phyloP scores from a whole-genome alignment of 2,329 filamentous ascomycete species.

The Hymenoscyphus repandus region DNA sequence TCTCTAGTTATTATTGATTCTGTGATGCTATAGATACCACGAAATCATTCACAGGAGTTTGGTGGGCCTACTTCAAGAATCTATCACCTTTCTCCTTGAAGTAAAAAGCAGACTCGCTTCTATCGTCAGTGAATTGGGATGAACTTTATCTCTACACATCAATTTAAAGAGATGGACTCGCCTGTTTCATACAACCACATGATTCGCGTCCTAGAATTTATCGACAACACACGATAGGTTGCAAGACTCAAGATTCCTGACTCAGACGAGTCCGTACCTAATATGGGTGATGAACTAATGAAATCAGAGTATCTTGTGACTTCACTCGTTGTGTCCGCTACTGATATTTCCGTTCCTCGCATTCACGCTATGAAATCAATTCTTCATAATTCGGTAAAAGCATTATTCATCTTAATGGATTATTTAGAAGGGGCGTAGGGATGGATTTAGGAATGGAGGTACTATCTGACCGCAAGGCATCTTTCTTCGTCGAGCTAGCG shows the following conservation, averaged over 20 bases:
- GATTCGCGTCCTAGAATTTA: conserved; percentile 7
- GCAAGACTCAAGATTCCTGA: conserved; percentile 3
- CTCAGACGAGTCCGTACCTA: no score
- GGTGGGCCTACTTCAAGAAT: not conserved
- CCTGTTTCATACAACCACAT: conserved; percentile 8
- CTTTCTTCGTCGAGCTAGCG: conserved; percentile 27
- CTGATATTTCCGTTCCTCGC: conserved; percentile 3
- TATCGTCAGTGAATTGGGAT: conserved; percentile 2
- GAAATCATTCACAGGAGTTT: not conserved
- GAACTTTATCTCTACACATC: conserved; percentile 2
- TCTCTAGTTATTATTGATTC: no score
- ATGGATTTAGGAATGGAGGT: not conserved
- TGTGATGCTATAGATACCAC: no score
- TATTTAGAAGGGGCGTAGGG: conserved; percentile 7
- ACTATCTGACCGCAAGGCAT: conserved; percentile 3
- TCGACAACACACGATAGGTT: conserved; percentile 5
- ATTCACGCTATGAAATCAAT: conserved; percentile 5
- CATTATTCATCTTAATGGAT: conserved; percentile 8
- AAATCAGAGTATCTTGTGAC: conserved; percentile 3
- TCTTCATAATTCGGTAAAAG: conserved; percentile 1
- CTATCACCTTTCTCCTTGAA: not conserved
- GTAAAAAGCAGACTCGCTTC: conserved; percentile 1
- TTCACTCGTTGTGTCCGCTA: conserved; percentile 3
- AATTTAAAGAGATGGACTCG: conserved; percentile 3
- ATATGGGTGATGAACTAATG: no score